Base-by-base conservation (phyloP, 1,284 basidiomycete genomes). In the Cutaneotrichosporon cyanovorans region DNA sequence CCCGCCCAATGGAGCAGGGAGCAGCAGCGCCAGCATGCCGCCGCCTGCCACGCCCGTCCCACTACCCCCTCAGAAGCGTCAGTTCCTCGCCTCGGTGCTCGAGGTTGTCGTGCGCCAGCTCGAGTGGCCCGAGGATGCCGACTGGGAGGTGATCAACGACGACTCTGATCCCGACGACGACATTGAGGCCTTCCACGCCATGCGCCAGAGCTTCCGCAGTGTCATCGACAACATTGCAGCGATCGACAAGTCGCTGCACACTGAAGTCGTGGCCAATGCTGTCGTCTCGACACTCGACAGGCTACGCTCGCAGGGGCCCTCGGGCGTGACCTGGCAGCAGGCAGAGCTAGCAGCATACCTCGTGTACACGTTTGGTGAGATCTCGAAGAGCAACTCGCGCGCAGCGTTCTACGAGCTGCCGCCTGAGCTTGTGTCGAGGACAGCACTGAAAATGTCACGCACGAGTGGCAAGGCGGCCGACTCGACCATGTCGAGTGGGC, bases 211-310 rank as follows among this genome's bases (percentile, higher is more conserved):
- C 37, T 68, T 62, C 51, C 60, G 62, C 72, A 85, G 84, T 62
- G 85, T 85, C 84, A 92, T 92, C 69, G 93, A 88, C 74, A 90
- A 90, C 66, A 92, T 92, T 68, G 87, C 88, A 12, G 85, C 87
- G 51, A 87, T 90, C 81, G 60, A 64, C 50, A 57, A 66, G 56
- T 55, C 58, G n/a, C 50, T 73, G 18, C 68, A 71, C 44, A 68
- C 64, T 5, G 70, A 71, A 40, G 60, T 72, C n/a, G 70, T 72
- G 10, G 67, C 69, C 7, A 62, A 61, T 40, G 67, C 70, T 34
- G 67, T 71, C 20, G 57, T 63, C 19, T 57, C 55, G 23, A 71
- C 65, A 0, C 59, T 71, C 4, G 63, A 69, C 42, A 48, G 60
- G 1, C 56, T 66, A 19, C 56, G 62, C 37, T 37, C 56, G 6